phyloP scores from a whole-genome alignment of 345 rosid genomes.

The Salix arbutifolia region DNA sequence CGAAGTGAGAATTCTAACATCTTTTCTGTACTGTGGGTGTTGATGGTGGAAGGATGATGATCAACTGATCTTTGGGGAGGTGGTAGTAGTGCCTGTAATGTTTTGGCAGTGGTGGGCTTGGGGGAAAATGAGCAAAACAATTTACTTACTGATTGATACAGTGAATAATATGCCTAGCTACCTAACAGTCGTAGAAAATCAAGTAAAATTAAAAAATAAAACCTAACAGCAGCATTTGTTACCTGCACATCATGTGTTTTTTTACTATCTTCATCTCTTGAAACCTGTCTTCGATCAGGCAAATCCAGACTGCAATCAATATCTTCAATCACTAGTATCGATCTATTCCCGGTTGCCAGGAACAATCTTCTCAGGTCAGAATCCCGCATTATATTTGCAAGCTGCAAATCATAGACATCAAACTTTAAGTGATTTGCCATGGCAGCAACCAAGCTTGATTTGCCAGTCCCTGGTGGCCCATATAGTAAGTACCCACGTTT shows the following conservation, averaged over 20 bases:
- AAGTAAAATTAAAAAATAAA: too few species aligned
- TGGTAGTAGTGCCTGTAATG: too few species aligned
- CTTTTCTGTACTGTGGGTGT: too few species aligned
- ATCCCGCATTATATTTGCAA: slow-evolving; percentile 31
- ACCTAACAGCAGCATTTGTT: not conserved
- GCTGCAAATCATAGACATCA: slow-evolving; percentile 54
- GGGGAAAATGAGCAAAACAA: too few species aligned
- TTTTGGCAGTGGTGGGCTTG: too few species aligned
- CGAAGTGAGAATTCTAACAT: too few species aligned
- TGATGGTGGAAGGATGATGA: too few species aligned
- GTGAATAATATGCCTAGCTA: too few species aligned
- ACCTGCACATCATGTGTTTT: not conserved
- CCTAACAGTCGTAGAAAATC: too few species aligned
- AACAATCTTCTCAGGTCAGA: slow-evolving; percentile 39
- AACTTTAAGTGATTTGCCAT: slow-evolving; percentile 58
- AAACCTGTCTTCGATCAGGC: slow-evolving; percentile 12
- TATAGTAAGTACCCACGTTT: slow-evolving; percentile 51
- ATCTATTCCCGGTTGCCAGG: slow-evolving; percentile 43
- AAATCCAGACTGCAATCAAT: slow-evolving; percentile 40
- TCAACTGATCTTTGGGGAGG: too few species aligned
- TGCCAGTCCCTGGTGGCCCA: slow-evolving; percentile 65
- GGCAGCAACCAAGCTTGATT: slow-evolving; percentile 58
- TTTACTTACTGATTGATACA: too few species aligned
- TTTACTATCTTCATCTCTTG: not conserved
- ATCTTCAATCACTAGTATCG: slow-evolving; percentile 54